Evolutionary conservation across 164 flowering plant genomes (phyloP), one percentile per base, ranked within the genome.

Genomic region (Magnolia officinalis): DNA sequence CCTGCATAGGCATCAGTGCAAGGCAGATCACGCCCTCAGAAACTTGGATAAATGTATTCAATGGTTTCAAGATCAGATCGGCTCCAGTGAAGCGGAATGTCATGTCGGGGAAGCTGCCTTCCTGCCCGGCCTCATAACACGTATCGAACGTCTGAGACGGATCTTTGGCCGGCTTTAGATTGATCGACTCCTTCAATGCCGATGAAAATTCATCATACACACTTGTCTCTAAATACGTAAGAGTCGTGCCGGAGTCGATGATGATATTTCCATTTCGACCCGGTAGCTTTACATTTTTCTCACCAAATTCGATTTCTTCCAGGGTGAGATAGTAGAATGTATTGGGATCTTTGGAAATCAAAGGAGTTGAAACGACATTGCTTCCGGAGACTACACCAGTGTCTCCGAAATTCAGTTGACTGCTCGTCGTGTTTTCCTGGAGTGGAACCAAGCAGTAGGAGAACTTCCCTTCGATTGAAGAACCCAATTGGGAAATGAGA

Each of bases 211-310:
- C 7, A 0, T 63, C 1, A 69, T 80, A 84, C 1, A 86, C 49
- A 0, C 76, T 75, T 0, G 20, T 0, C 0, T 84, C 84, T 0
- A 89, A 71, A 0, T 80, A 6, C 0, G 89, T 87, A 21, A 88
- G 68, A 0, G 92, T 86, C 1, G 91, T 89, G 1, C 96, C 93
- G 0, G 91, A 89, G 72, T 91, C 96, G 1, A 91, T 83, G 64
- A 91, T 86, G 20, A 90, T 89, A 70, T 89, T 90, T 1, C 87
- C 91, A 0, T 72, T 73, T 0, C 71, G 76, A 16, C 23, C 8
- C 0, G 45, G 26, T 2, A 29, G 31, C 52, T 2, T 21, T 1
- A 86, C 1, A 24, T 51, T 81, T 8, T 70, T 72, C 14, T n/a
- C 21, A 19, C 90, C 92, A 8, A 91, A 85, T 10, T 78, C 82